A percentile compares a stretch with the other conserved stretches of the same genome.
Conservation (phyloP, 78 protist species). For the Dictyostelium capitatum region DNA sequence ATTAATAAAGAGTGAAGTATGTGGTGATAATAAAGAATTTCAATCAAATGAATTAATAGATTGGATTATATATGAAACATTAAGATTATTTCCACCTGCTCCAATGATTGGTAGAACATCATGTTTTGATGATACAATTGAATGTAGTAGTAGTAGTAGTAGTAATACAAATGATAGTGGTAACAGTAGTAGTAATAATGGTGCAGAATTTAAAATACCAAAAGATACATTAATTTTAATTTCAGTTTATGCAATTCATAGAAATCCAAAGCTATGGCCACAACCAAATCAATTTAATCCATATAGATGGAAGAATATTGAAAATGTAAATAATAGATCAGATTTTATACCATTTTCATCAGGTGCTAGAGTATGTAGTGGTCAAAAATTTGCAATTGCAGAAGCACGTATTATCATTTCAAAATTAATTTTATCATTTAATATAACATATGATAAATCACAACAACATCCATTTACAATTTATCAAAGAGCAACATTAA, state of each 20-base stretch:
- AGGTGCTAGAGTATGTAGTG: constrained; percentile 58
- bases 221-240: constrained; percentile 30
- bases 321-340: background rate
- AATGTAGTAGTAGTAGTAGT: background rate
- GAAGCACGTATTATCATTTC: constrained; percentile 48
- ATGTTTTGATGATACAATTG: background rate
- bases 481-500: constrained; percentile 72
- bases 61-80: constrained; percentile 57
- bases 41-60: constrained; percentile 25
- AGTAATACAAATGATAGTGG: background rate
- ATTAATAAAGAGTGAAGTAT: background rate
- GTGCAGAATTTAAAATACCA: background rate
- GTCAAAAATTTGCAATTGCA: constrained; percentile 29
- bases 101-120: constrained; percentile 66
- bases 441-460: background rate
- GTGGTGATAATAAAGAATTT: background rate
- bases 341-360: constrained; percentile 54
- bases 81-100: constrained; percentile 72
- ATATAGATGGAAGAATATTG: constrained; percentile 22
- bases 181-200: background rate
- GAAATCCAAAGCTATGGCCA: constrained; percentile 24
- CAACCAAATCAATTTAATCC: constrained; percentile 47
- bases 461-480: constrained; percentile 14
- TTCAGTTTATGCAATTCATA: constrained; percentile 61
- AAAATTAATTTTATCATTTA: constrained; percentile 15